A percentile compares a stretch with the other conserved stretches of the same genome.
Conservation (phyloP, 192 early-diverging fungal genomes). For the Podila verticillata region DNA sequence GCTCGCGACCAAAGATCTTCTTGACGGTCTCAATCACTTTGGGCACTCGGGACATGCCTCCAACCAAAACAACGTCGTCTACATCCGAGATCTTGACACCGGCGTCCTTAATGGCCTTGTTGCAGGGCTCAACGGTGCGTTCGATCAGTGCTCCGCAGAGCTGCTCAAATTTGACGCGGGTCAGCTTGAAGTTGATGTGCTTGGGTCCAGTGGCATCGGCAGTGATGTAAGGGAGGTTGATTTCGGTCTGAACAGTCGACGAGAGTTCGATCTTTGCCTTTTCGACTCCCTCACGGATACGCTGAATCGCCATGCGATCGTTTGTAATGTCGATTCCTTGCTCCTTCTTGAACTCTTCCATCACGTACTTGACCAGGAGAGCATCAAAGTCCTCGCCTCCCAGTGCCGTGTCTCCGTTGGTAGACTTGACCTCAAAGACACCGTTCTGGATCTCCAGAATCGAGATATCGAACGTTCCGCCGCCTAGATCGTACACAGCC, state of each 20-base stretch:
- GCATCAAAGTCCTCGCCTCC: constrained; percentile 85
- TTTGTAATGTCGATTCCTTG: constrained; percentile 83
- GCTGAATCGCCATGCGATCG: constrained; percentile 97
- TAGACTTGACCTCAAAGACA: constrained; percentile 99
- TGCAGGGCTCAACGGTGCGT: constrained; percentile 92
- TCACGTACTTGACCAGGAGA: constrained; percentile 78
- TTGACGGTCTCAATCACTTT: constrained; percentile 96
- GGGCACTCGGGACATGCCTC: constrained; percentile 98
- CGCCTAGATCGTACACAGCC: constrained; percentile 97
- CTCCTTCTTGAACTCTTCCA: constrained; percentile 93
- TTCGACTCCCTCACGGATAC: constrained; percentile 96
- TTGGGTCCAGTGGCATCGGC: constrained; percentile 90
- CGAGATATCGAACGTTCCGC: constrained; percentile 99
- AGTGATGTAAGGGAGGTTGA: constrained; percentile 97
- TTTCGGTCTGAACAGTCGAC: constrained; percentile 93
- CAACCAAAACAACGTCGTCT: constrained; percentile 95
- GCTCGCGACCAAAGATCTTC: constrained; percentile 88
- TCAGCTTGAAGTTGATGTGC: constrained; percentile 96
- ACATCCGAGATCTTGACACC: constrained; percentile 83
- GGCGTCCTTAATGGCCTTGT: constrained; percentile 97
- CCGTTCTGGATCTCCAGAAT: constrained; percentile 98
- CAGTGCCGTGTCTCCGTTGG: constrained; percentile 93
- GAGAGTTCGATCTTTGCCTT: constrained; percentile 99
- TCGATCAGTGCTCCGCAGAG: constrained; percentile 85
- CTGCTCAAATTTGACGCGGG: constrained; percentile 89